phyloP scores from a whole-genome alignment of 2,329 filamentous ascomycete genomes.

The Akanthomyces muscarius region DNA sequence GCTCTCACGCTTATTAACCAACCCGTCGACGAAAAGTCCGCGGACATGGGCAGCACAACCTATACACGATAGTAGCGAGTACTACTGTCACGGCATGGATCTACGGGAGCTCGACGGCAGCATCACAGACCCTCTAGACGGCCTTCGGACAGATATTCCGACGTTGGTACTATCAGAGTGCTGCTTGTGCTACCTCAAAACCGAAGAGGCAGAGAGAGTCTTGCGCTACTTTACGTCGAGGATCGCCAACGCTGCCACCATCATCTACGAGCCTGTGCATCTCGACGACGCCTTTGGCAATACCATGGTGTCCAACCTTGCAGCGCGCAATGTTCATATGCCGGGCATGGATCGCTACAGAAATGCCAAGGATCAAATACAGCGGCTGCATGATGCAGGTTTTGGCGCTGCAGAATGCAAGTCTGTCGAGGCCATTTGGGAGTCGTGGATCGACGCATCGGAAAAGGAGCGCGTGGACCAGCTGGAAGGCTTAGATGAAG shows the following conservation, averaged over 20 bases:
- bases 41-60: slow-evolving; percentile 42
- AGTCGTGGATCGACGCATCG: slow-evolving; percentile 61
- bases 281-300: slow-evolving; percentile 82
- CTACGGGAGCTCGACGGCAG: slow-evolving; percentile 53
- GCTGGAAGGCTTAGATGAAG: slow-evolving; percentile 86
- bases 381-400: slow-evolving; percentile 62
- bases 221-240: slow-evolving; percentile 59
- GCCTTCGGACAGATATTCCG: slow-evolving; percentile 56
- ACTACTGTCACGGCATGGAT: slow-evolving; percentile 63
- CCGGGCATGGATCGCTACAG: slow-evolving; percentile 75
- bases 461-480: slow-evolving; percentile 78
- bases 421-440: slow-evolving; percentile 62
- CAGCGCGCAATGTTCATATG: slow-evolving; percentile 74
- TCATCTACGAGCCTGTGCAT: slow-evolving; percentile 86
- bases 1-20: slow-evolving; percentile 37
- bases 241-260: slow-evolving; percentile 49
- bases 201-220: slow-evolving; percentile 58
- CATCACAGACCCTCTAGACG: slow-evolving; percentile 26
- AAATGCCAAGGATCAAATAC: slow-evolving; percentile 62
- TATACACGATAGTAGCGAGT: slow-evolving; percentile 38
- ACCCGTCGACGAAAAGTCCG: slow-evolving; percentile 28
- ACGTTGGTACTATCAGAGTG: slow-evolving; percentile 92
- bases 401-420: slow-evolving; percentile 47
- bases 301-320: slow-evolving; percentile 89
- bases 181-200: slow-evolving; percentile 84